Evolutionary conservation across 805 yeast genomes (phyloP).

Genomic region (Grigorovia transvaalensis): DNA sequence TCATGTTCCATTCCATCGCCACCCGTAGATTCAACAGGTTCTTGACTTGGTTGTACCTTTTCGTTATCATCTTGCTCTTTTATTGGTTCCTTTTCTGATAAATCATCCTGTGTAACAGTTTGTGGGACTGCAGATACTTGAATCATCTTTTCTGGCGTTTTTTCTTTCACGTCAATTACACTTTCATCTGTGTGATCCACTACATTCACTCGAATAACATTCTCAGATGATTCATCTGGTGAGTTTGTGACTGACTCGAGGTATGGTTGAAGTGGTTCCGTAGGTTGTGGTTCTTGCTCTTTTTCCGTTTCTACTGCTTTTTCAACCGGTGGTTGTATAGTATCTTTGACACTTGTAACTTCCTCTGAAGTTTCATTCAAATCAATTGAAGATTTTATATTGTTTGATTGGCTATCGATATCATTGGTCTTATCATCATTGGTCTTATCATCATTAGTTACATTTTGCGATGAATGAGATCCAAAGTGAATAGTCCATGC

Average conservation of each 20-base stretch:
- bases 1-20: too few relatives aligned
- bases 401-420: not conserved
- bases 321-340: not conserved
- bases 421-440: not conserved
- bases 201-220: too few relatives aligned
- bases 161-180: not conserved
- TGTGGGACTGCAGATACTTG: not conserved
- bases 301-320: not conserved
- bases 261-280: not conserved
- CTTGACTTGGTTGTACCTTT: too few relatives aligned
- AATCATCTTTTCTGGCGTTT: not conserved
- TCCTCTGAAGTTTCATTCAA: not conserved
- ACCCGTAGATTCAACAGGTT: too few relatives aligned
- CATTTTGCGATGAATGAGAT: not conserved
- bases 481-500: slow-evolving; percentile 12
- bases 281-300: not conserved
- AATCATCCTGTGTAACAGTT: too few relatives aligned
- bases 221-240: not conserved
- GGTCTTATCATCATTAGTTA: too few relatives aligned
- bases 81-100: too few relatives aligned
- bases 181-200: not conserved
- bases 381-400: not conserved
- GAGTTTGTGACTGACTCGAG: not conserved
- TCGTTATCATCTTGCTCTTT: too few relatives aligned
- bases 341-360: not conserved